A percentile compares a stretch with the other conserved stretches of the same genome.
Evolutionary conservation across 2,329 filamentous ascomycete species (phyloP).

Genomic region (Ophiostoma pallidulum): DNA sequence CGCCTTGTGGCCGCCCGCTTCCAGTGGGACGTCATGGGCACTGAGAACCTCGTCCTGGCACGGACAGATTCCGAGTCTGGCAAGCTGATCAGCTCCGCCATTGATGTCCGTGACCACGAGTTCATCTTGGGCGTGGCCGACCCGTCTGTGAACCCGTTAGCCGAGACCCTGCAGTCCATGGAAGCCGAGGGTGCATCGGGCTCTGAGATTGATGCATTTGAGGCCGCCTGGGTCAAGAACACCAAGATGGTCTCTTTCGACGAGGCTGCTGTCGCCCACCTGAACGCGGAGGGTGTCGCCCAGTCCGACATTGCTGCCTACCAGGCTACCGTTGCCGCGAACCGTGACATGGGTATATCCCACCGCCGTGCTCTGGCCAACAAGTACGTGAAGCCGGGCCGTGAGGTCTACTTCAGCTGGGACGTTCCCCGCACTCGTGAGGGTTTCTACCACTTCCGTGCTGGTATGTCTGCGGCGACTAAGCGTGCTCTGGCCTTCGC

Average conservation of each 20-base stretch:
- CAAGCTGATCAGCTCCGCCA: slow-evolving; percentile 77
- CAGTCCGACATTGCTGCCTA: slow-evolving; percentile 60
- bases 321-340: slow-evolving; percentile 47
- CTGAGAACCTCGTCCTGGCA: slow-evolving; percentile 88
- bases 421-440: slow-evolving; percentile 89
- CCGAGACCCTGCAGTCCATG: slow-evolving; percentile 85
- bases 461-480: slow-evolving; percentile 75
- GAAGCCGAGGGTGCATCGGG: slow-evolving; percentile 69
- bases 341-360: slow-evolving; percentile 68
- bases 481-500: slow-evolving; percentile 89
- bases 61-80: slow-evolving; percentile 94
- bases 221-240: slow-evolving; percentile 78
- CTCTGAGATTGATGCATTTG: slow-evolving; percentile 73
- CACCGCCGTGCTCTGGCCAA: slow-evolving; percentile 65
- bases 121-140: slow-evolving; percentile 59
- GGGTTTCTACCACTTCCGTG: slow-evolving; percentile 84
- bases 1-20: slow-evolving; percentile 83
- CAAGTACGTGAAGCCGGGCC: slow-evolving; percentile 51
- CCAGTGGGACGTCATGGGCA: slow-evolving; percentile 98
- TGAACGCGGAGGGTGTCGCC: slow-evolving; percentile 55
- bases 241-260: slow-evolving; percentile 85
- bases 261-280: slow-evolving; percentile 72
- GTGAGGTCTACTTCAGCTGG: slow-evolving; percentile 68
- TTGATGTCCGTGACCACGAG: slow-evolving; percentile 92
- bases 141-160: slow-evolving; percentile 28